phyloP scores from a whole-genome alignment of 2,329 filamentous ascomycete species.

The Beauveria caledonica region DNA sequence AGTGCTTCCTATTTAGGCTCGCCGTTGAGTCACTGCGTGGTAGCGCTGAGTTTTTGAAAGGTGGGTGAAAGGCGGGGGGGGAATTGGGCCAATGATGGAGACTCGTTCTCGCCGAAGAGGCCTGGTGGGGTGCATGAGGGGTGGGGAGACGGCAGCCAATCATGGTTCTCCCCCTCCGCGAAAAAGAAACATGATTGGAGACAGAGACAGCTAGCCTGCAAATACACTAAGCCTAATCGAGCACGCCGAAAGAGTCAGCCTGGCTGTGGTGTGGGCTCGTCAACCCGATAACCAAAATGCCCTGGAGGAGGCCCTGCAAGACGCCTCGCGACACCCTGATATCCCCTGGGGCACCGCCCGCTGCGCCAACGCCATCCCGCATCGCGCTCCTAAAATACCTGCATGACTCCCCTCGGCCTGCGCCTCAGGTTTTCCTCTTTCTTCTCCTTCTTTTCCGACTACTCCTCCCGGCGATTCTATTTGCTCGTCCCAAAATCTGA shows the following conservation, averaged over 20 bases:
- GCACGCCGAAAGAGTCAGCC: conserved; percentile 37
- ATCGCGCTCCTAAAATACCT: conserved; percentile 18
- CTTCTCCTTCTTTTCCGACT: conserved; percentile 11
- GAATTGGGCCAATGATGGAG: conserved; percentile 2
- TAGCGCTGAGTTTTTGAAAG: not conserved
- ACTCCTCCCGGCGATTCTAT: not conserved
- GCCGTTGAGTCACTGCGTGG: conserved; percentile 10
- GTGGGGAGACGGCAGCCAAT: conserved; percentile 5
- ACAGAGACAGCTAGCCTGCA: not conserved
- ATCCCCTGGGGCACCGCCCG: conserved; percentile 1
- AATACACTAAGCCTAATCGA: conserved; percentile 28
- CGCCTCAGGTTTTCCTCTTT: conserved; percentile 22
- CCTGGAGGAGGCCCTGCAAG: not conserved
- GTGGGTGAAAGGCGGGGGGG: not conserved
- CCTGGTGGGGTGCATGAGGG: not conserved
- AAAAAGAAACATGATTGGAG: conserved; percentile 21
- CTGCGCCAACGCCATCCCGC: conserved; percentile 15
- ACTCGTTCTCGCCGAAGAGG: conserved; percentile 14
- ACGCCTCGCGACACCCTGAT: not conserved
- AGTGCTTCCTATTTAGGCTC: conserved; percentile 3
- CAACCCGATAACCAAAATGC: no score
- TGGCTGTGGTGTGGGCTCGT: not conserved
- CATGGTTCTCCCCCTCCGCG: not conserved
- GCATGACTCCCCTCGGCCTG: conserved; percentile 17
- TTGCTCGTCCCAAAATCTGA: not conserved